These are phyloP conservation scores for Phytopythium boreale DNA, from an alignment of 352 stramenopile species.

Conservation along the genomic window DNA sequence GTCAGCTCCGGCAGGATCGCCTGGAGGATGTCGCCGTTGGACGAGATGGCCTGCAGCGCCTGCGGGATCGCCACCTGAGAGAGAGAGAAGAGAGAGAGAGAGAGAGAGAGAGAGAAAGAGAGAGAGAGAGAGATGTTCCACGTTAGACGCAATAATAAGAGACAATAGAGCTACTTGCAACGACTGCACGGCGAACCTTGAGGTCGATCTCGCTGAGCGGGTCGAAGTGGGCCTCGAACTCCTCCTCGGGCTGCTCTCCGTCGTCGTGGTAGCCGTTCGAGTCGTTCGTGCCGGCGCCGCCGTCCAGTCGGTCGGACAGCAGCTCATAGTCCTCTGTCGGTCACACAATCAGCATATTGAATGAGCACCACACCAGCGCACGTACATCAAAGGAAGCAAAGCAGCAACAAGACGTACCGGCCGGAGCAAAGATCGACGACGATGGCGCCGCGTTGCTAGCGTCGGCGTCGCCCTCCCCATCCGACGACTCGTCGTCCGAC, in stretches of 20 bases:
- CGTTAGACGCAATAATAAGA: constrained; percentile 3
- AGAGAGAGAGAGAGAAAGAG: too few relatives aligned
- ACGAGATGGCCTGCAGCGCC: constrained; percentile 49
- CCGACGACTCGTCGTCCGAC: constrained; percentile 65
- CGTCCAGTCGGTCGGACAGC: constrained; percentile 57
- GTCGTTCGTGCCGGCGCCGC: constrained; percentile 25
- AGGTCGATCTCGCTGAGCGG: constrained; percentile 75
- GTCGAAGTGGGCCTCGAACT: constrained; percentile 81
- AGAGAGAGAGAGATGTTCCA: background rate
- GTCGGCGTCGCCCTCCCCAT: constrained; percentile 41
- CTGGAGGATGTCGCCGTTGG: constrained; percentile 47
- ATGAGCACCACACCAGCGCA: background rate
- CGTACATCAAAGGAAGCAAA: background rate
- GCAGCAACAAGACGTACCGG: constrained; percentile 34
- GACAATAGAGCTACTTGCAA: background rate
- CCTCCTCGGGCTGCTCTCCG: constrained; percentile 60
- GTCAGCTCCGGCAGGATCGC: constrained; percentile 71
- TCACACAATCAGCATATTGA: constrained; percentile 1
- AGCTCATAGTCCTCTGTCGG: constrained; percentile 62
- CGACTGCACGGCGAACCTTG: constrained; percentile 36
- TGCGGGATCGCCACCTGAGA: constrained; percentile 52
- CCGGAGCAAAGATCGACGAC: constrained; percentile 69
- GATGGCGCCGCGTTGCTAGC: constrained; percentile 11
- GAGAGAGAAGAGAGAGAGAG: too few relatives aligned
- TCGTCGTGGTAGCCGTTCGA: constrained; percentile 23